A percentile compares a stretch with the other conserved stretches of the same genome.
Conservation (phyloP, 2,329 filamentous ascomycete species). For the Fusarium guadeloupense region DNA sequence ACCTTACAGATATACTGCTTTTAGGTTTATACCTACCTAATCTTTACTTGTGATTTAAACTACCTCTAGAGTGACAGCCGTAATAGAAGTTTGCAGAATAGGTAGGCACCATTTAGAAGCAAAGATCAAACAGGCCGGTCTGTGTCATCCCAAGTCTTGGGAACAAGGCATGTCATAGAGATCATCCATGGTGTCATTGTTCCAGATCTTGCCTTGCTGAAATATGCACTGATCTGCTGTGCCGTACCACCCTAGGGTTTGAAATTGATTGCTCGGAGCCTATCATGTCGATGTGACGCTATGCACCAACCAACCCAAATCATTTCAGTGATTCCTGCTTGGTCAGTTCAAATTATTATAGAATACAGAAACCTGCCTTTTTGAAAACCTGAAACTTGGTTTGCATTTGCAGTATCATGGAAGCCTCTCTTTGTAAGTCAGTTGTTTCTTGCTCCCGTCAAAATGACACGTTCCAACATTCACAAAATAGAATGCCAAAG, state of each 20-base stretch:
- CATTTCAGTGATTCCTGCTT: conserved; percentile 12
- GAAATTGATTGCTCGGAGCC: conserved; percentile 25
- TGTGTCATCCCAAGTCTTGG: no score
- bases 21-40: no score
- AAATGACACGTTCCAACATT: conserved; percentile 29
- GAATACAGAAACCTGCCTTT: conserved; percentile 20
- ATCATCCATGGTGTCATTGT: conserved; percentile 23
- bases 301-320: conserved; percentile 14
- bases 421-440: background rate
- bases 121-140: no score
- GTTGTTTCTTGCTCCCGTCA: background rate
- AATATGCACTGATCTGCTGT: conserved; percentile 24
- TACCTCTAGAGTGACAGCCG: no score
- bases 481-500: conserved; percentile 7
- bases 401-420: background rate
- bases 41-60: no score
- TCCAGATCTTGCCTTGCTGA: conserved; percentile 25
- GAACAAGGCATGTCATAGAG: background rate
- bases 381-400: conserved; percentile 20
- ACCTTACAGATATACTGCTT: no score
- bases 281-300: conserved; percentile 40
- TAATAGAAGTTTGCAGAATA: no score
- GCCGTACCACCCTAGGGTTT: background rate
- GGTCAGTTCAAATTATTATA: conserved; percentile 16
- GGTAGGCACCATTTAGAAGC: no score